Percentiles rank a stretch among this genome's conserved stretches.
Evolutionary conservation across 106 monocot species (phyloP).

Genomic region (Acorus calamus): DNA sequence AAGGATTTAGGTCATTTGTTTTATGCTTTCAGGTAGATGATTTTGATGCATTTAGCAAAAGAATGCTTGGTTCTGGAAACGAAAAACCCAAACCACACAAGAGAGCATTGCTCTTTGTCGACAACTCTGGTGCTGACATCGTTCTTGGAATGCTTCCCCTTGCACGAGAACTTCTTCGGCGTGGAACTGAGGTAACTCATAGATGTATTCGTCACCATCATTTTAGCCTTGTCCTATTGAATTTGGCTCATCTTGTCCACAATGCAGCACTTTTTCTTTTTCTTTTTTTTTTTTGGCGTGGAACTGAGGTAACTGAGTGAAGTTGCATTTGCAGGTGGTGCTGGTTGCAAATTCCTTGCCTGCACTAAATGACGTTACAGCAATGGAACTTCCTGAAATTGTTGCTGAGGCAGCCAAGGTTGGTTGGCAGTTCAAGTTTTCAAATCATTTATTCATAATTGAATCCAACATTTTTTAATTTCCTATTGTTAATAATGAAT

Average conservation of each 20-base stretch:
- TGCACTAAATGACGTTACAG: conserved; percentile 97
- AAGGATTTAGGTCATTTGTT: too few species aligned
- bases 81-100: conserved; percentile 40
- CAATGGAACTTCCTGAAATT: conserved; percentile 94
- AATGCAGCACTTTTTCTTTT: too few species aligned
- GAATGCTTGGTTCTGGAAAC: conserved; percentile 40
- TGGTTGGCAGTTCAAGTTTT: neutral
- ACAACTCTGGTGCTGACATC: conserved; percentile 96
- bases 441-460: too few species aligned
- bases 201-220: neutral
- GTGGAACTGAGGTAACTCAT: conserved; percentile 74
- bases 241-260: too few species aligned
- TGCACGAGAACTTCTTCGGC: conserved; percentile 70
- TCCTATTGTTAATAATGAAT: too few species aligned
- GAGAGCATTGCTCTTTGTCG: conserved; percentile 94
- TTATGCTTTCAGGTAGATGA: conserved; percentile 69
- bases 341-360: conserved; percentile 90
- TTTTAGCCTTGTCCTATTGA: too few species aligned
- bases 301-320: neutral
- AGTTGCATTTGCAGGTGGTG: conserved; percentile 52
- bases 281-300: too few species aligned
- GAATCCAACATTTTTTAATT: too few species aligned
- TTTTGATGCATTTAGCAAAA: conserved; percentile 80
- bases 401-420: conserved; percentile 99
- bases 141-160: conserved; percentile 99